Evolutionary conservation across 257 asterid species (phyloP), one percentile per base, ranked within the genome.

Genomic region (Lycium ferocissimum): DNA sequence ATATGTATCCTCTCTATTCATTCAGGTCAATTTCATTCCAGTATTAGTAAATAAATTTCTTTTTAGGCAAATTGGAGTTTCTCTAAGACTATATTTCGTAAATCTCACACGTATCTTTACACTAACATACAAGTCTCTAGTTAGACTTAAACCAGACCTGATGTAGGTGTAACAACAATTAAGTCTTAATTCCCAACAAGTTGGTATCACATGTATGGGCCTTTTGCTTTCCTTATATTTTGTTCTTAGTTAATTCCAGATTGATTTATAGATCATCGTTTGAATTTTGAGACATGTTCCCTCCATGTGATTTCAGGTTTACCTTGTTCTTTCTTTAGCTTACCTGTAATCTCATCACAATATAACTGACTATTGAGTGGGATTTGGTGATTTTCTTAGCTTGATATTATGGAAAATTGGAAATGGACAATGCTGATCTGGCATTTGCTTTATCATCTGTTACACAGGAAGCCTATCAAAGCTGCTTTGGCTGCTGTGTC

Each of bases 401-500:
- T 59, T 59, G 65, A 53, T 78, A 78, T 53, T 51, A 17, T 78
- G 65, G 65, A 26, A 26, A 26, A 26, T 26, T 26, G 33, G 33
- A 51, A 76, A 53, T 78, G 82, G 53, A 83, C 26, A 49, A 66
- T 81, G 59, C 79, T 83, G 53, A 83, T 65, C 69, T 71, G 62
- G 78, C 59, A 12, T 80, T 67, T 40, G 43, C 58, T 66, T 83
- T 66, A 84, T 63, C 69, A 83, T 83, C 63, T 40, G 51, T 53
- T 90, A 61, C 57, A 59, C 94, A 96, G 99, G 98, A 91, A 92
- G 89, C 99, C 99, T 67, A 87, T 92, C 83, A 96, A 95, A 91
- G 96, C 99, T 91, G 98, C 98, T 84, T 83, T 95, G 65, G 97
- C 98, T 82, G 95, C 98, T 90, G 99, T 94, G 85, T 88, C 98